phyloP scores from a whole-genome alignment of 306 rosid species.

The Lagenaria siceraria region DNA sequence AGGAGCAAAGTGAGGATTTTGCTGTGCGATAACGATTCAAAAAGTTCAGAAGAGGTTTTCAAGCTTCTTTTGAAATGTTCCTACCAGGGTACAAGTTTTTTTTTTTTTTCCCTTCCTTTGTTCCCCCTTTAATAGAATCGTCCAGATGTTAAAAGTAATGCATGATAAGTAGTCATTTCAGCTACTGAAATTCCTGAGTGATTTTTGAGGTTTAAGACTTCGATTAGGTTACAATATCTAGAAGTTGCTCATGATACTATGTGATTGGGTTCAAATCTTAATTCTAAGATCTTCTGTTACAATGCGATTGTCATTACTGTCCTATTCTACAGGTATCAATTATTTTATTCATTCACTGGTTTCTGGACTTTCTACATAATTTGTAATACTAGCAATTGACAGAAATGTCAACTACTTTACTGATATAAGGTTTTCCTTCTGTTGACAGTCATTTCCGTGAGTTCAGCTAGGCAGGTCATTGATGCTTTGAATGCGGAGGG shows the following conservation, averaged over 20 bases:
- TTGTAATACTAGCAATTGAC: not conserved
- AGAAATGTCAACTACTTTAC: not conserved
- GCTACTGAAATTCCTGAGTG: not conserved
- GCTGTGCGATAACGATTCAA: slow-evolving; percentile 74
- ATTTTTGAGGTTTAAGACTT: not conserved
- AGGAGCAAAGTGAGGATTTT: slow-evolving; percentile 90
- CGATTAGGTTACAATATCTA: not conserved
- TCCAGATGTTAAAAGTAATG: not conserved
- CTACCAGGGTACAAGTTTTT: slow-evolving; percentile 48
- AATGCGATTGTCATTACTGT: not conserved
- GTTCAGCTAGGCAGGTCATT: slow-evolving; percentile 80
- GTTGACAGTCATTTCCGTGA: slow-evolving; percentile 57
- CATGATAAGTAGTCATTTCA: not conserved
- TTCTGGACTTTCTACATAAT: not conserved
- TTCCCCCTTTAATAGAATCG: not conserved
- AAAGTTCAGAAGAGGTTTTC: slow-evolving; percentile 61
- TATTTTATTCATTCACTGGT: not conserved
- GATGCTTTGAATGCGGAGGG: slow-evolving; percentile 96
- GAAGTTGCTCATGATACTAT: not conserved
- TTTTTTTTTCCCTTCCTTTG: not conserved
- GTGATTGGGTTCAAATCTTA: not conserved
- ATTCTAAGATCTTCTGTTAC: not conserved
- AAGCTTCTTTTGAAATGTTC: slow-evolving; percentile 83
- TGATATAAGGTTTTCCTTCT: not conserved
- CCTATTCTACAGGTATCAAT: not conserved